Percentiles rank a stretch among this genome's conserved stretches.
phyloP scores from a whole-genome alignment of 768 basidiomycete genomes.

The Hygrocybe coccinea region DNA sequence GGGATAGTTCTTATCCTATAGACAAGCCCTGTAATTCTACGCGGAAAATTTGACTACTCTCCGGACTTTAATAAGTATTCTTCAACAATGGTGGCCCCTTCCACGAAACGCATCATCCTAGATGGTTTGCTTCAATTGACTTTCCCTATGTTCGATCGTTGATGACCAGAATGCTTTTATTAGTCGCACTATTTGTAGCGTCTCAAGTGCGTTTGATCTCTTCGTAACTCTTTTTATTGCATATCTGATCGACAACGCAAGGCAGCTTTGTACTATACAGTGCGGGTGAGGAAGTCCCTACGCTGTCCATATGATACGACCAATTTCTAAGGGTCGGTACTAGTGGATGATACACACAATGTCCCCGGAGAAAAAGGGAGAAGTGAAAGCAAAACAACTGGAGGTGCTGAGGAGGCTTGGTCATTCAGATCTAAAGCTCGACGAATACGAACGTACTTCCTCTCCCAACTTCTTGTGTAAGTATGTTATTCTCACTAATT shows the following conservation, averaged over 20 bases:
- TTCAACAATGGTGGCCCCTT: constrained; percentile 30
- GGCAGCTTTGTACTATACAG: constrained; percentile 76
- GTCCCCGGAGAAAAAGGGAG: constrained; percentile 50
- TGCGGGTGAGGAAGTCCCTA: constrained; percentile 46
- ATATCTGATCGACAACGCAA: constrained; percentile 35
- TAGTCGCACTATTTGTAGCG: constrained; percentile 49
- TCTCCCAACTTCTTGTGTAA: not conserved
- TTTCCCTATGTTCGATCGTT: constrained; percentile 5
- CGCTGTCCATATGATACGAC: no score
- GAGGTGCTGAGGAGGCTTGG: constrained; percentile 68
- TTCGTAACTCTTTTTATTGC: constrained; percentile 6
- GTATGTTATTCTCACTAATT: constrained; percentile 2
- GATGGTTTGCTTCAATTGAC: constrained; percentile 34
- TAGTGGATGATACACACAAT: constrained; percentile 66
- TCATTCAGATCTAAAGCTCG: constrained; percentile 67
- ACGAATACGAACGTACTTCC: constrained; percentile 83
- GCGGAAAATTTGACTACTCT: no score
- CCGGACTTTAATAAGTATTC: no score
- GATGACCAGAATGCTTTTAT: not conserved
- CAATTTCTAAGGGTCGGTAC: not conserved
- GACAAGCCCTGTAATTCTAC: no score
- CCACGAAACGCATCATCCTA: constrained; percentile 41
- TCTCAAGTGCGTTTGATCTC: constrained; percentile 41
- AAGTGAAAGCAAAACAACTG: constrained; percentile 62
- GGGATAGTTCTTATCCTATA: no score